Base-by-base conservation (phyloP, 2,329 filamentous ascomycete genomes). In the Dissoconium aciculare region DNA sequence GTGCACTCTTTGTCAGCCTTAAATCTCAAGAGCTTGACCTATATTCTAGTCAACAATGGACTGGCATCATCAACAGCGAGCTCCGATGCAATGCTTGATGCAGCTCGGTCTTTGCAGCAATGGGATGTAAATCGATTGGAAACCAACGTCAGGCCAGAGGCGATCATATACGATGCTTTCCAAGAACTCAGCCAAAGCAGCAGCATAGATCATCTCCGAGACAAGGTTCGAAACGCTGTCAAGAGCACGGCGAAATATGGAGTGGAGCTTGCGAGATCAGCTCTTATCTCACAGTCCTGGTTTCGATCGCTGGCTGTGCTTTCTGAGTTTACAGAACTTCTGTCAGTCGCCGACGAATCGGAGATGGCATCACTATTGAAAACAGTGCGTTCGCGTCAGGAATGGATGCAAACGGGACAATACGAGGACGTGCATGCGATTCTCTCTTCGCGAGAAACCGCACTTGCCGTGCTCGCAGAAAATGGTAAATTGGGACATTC, bases 91-190 rank as follows among this genome's bases (percentile, higher is more conserved):
- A 34, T 45, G 32, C 32, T 39, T 9, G 30, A 32, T 27, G 35
- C 43, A 11, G 62, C 68, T 12, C 71, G 81, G 36, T 78, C 78
- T 41, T 63, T 95, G 11, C 84, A 89, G 43, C 78, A 87, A 46
- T 98, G 89, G 89, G 85, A 94, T 50, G 66, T 95, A 12, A 79
- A 81, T 10, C 74, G 75, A 1, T 80, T 84, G 1, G 61, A 66
- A 5, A 58, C 64, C 3, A 69, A 33, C 2, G 11, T 17, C 5
- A 33, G 37, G 6, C 27, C 37, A 10, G 31, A 35, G 9, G 32
- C 34, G 3, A 75, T 71, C 1, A 61, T 87, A 1, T 94, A 91
- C 57, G 78, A 76, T 45, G 73, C 74, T 0, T 84, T 91, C 36
- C 83, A 93, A 51, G 71, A 73, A 13, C 66, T 94, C 37, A 49